Percentiles rank a stretch among this genome's conserved stretches.
phyloP scores from a whole-genome alignment of 306 rosid genomes.

The Geum urbanum region DNA sequence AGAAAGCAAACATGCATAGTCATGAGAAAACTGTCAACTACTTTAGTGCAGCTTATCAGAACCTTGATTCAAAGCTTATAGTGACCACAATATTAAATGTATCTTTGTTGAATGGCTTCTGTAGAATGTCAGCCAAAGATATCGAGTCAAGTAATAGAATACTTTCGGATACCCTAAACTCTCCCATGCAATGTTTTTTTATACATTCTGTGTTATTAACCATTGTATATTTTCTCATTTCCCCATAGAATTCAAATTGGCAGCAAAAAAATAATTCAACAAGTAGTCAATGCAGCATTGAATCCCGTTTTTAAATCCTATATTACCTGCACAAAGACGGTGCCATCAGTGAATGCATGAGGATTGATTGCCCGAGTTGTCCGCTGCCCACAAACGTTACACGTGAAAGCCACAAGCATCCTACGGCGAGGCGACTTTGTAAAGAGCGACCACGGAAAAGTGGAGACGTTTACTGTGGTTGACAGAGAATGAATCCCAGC shows the following conservation, averaged over 20 bases:
- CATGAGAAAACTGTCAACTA: not conserved
- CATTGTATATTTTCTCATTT: not conserved
- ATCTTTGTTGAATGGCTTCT: not conserved
- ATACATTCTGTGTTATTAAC: not conserved
- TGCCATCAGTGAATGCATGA: constrained; percentile 96
- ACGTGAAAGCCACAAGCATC: constrained; percentile 89
- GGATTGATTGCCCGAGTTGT: constrained; percentile 93
- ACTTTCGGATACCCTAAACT: not conserved
- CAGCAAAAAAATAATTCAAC: not conserved
- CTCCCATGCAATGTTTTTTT: not conserved
- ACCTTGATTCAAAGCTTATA: not conserved
- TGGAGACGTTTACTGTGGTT: constrained; percentile 65
- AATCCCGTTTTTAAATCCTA: constrained; percentile 12
- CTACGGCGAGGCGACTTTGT: constrained; percentile 94
- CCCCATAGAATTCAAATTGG: not conserved
- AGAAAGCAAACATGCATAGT: not conserved
- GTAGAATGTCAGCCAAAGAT: not conserved
- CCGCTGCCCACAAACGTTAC: constrained; percentile 92
- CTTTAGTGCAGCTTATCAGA: not conserved
- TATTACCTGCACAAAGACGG: constrained; percentile 93
- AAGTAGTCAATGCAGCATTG: not conserved
- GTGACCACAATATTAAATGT: not conserved
- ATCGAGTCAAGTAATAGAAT: not conserved
- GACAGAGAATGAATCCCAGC: constrained; percentile 45
- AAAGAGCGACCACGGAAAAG: constrained; percentile 97